Base-by-base conservation (phyloP, 192 early-diverging fungal genomes). In the Thoreauomyces humboldtii region DNA sequence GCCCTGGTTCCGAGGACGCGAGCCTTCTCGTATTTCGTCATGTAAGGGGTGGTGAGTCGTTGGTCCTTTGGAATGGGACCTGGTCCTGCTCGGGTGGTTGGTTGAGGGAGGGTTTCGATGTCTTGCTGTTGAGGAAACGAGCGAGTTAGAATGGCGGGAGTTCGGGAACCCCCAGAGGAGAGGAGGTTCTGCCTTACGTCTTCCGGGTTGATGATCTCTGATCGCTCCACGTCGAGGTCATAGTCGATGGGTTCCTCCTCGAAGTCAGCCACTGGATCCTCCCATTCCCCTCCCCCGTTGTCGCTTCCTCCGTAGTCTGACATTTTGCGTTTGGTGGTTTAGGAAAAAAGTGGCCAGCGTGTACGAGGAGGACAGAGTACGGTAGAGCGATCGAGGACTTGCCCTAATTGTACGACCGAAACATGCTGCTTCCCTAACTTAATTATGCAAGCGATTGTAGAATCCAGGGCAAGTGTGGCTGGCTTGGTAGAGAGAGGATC, bases 11-110 rank as follows among this genome's bases (percentile, higher is more conserved):
- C 77, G 29, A 75, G 71, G 19, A 75, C 63, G 17, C 73, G 44
- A 9, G 77, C 73, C 46, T 91, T 88, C 77, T 98, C 96, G 78
- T 98, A 98, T 72, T 96, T 97, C 52, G 96, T 98, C 92, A 98
- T 92, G 74, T 95, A 98, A 31, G 96, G 94, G 24, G 96, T 97
- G 11, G 96, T 97, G 50, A 91, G 87, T 63, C 88, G 88, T 68
- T 93, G 41, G 24, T 79, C 91, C 69, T 88, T 88, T n/a, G 79
- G 69, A 34, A 85, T 77, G n/a, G 74, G 67, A 1, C 66, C 63
- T 37, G 75, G 69, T 19, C 59, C 69, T 19, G 25, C 28, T 2
- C 45, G 11, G 14, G 42, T 14, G 22, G 45, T 28, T 17, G 58
- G 44, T 61, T 53, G 31, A 14, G 33, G 28, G 2, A 21, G 6